These are phyloP conservation scores for Hyphopichia pseudoburtonii DNA, from an alignment of 1,139 yeast genomes.

Conservation along the genomic window DNA sequence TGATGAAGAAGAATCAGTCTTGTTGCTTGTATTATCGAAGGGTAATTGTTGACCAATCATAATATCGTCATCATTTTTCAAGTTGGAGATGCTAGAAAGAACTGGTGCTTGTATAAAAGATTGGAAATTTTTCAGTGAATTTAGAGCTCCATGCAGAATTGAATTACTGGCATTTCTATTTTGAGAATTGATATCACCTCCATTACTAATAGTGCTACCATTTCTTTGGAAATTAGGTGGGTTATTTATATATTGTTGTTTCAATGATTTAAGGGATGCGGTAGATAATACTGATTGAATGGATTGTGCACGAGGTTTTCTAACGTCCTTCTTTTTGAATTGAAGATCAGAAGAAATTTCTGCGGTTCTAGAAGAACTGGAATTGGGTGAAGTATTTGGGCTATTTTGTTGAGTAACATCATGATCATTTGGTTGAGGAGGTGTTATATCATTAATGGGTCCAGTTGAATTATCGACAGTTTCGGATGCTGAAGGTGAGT, in stretches of 20 bases:
- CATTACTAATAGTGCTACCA: slow-evolving; percentile 21
- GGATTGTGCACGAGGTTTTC: slow-evolving; percentile 56
- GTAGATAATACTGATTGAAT: slow-evolving; percentile 65
- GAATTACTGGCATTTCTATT: slow-evolving; percentile 10
- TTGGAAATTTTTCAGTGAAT: slow-evolving; percentile 38
- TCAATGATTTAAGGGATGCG: slow-evolving; percentile 53
- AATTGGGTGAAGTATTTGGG: too few relatives aligned
- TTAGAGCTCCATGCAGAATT: slow-evolving; percentile 4
- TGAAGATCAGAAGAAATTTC: slow-evolving; percentile 26
- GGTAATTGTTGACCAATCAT: slow-evolving; percentile 48
- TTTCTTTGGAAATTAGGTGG: slow-evolving; percentile 18
- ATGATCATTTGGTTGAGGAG: too few relatives aligned
- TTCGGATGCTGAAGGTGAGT: too few relatives aligned
- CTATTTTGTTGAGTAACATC: too few relatives aligned
- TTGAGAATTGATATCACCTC: slow-evolving; percentile 13
- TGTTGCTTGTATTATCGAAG: slow-evolving; percentile 21
- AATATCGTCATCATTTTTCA: slow-evolving; percentile 29
- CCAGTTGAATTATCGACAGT: too few relatives aligned
- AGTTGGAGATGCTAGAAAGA: slow-evolving; percentile 37
- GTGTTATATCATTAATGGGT: too few relatives aligned
- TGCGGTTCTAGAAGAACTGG: too few relatives aligned
- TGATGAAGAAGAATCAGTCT: not conserved
- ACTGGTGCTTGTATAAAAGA: slow-evolving; percentile 52
- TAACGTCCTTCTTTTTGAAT: slow-evolving; percentile 55
- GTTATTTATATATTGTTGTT: slow-evolving; percentile 24